Evolutionary conservation across 441 rosid species (phyloP).

Genomic region (Adansonia gregorii): DNA sequence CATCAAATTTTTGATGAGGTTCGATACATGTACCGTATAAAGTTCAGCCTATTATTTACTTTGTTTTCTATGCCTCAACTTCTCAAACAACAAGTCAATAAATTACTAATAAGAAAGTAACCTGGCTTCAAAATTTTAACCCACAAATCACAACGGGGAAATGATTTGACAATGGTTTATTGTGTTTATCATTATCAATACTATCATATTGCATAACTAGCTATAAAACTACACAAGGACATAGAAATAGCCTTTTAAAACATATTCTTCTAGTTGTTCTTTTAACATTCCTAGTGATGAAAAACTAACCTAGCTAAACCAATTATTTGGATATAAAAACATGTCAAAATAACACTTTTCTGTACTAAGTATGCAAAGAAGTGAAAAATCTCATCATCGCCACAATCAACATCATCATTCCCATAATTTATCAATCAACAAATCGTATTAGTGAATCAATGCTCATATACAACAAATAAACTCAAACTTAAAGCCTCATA

Average conservation of each 20-base stretch:
- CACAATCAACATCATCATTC: background rate
- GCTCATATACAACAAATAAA: constrained; percentile 1
- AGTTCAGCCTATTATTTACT: background rate
- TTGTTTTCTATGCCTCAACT: background rate
- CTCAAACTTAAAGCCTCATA: constrained; percentile 8
- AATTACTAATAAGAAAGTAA: background rate
- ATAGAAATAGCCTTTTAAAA: constrained; percentile 8
- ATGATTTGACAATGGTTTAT: background rate
- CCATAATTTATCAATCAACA: background rate
- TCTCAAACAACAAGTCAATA: background rate
- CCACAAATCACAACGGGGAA: background rate
- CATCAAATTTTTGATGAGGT: background rate
- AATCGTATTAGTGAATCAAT: background rate
- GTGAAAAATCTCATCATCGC: background rate
- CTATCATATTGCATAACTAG: background rate
- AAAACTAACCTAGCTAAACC: background rate
- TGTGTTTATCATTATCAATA: constrained; percentile 8
- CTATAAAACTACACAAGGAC: constrained; percentile 13
- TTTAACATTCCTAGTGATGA: constrained; percentile 11
- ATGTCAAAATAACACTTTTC: constrained; percentile 6
- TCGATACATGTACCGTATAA: background rate
- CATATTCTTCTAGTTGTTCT: background rate
- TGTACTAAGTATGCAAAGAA: background rate
- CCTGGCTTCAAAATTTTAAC: constrained; percentile 13
- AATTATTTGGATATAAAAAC: background rate